These are phyloP conservation scores for Ophiostoma sp. DNA, from an alignment of 2,329 filamentous ascomycete species.

Conservation along the genomic window DNA sequence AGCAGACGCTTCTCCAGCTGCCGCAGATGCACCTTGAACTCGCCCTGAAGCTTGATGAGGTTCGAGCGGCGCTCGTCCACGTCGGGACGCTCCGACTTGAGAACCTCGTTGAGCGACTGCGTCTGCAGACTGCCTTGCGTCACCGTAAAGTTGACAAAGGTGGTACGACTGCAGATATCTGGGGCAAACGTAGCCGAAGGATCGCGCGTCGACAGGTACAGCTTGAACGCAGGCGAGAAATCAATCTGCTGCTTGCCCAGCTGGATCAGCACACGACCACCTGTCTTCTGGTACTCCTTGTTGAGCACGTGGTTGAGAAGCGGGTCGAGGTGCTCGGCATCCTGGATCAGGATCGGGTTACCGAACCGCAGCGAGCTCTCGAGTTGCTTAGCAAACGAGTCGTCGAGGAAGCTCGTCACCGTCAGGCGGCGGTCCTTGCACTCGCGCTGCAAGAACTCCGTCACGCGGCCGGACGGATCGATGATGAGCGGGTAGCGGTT, in stretches of 20 bases:
- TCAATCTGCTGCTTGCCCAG: constrained; percentile 98
- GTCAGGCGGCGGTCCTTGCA: constrained; percentile 83
- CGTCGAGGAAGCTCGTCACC: constrained; percentile 96
- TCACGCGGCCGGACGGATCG: constrained; percentile 91
- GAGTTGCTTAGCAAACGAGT: constrained; percentile 95
- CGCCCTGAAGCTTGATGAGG: constrained; percentile 96
- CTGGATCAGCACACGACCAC: constrained; percentile 95
- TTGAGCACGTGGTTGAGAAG: constrained; percentile 98
- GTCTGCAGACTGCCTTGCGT: constrained; percentile 98
- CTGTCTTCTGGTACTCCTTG: constrained; percentile 98
- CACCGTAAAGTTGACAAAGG: constrained; percentile 99
- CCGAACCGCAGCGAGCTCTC: constrained; percentile 97
- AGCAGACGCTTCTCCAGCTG: constrained; percentile 92
- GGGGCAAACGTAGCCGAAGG: constrained; percentile 92
- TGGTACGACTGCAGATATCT: constrained; percentile 96
- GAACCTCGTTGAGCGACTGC: constrained; percentile 93
- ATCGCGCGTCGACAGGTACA: constrained; percentile 93
- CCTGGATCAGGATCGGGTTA: constrained; percentile 97
- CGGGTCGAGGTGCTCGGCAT: constrained; percentile 94
- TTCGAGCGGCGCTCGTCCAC: constrained; percentile 96
- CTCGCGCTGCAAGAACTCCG: constrained; percentile 93
- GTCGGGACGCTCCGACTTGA: constrained; percentile 96
- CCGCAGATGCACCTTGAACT: constrained; percentile 97
- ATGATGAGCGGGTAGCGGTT: constrained; percentile 98
- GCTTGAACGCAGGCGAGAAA: constrained; percentile 93